Evolutionary conservation across 2,329 filamentous ascomycete species (phyloP).

Genomic region (Eurotiales sp.): DNA sequence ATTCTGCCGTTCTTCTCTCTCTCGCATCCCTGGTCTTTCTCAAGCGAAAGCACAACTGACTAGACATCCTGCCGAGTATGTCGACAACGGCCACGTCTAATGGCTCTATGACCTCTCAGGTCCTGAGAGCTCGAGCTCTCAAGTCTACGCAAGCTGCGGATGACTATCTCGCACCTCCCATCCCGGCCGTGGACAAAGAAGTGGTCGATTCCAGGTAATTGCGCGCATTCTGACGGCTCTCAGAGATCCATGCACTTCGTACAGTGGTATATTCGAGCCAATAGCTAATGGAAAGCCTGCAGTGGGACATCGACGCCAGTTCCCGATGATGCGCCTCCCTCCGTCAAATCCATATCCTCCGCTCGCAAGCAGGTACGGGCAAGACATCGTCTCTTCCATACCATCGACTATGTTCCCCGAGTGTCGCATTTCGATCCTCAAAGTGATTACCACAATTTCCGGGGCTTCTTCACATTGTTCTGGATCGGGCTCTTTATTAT

Average conservation of each 20-base stretch:
- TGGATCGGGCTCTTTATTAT: constrained; percentile 97
- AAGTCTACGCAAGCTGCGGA: constrained; percentile 13
- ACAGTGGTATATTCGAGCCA: background rate
- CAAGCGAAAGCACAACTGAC: background rate
- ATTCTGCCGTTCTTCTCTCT: background rate
- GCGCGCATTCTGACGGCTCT: no score
- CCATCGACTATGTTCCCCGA: constrained; percentile 82
- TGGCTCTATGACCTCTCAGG: constrained; percentile 13
- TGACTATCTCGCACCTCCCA: background rate
- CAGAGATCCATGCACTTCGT: background rate
- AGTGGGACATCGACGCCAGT: constrained; percentile 14
- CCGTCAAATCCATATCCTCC: constrained; percentile 77
- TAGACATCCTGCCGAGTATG: constrained; percentile 1
- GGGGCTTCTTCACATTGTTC: constrained; percentile 96
- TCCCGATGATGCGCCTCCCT: constrained; percentile 88
- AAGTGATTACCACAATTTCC: constrained; percentile 90
- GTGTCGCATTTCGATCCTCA: constrained; percentile 93
- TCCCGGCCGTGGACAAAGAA: constrained; percentile 5
- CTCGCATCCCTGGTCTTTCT: background rate
- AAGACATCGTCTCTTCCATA: constrained; percentile 82
- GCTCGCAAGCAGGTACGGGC: constrained; percentile 80
- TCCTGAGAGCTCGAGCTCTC: constrained; percentile 11
- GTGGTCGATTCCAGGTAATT: constrained; percentile 1
- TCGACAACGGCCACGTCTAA: constrained; percentile 15
- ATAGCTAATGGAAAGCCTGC: constrained; percentile 1